phyloP scores from a whole-genome alignment of 2,329 filamentous ascomycete species.

The Monilinia laxa region DNA sequence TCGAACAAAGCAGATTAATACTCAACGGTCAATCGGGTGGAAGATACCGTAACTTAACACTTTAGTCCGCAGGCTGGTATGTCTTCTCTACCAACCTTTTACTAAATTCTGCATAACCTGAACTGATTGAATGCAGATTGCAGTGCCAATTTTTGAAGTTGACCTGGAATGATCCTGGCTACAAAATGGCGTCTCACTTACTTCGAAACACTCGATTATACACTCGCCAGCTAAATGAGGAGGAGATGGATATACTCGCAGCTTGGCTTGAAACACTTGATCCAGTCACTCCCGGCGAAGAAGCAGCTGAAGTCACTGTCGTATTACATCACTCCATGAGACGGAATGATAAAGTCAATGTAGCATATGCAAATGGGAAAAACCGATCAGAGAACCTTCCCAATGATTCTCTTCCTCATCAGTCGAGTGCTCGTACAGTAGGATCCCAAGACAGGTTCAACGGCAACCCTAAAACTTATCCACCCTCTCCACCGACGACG shows the following conservation, averaged over 20 bases:
- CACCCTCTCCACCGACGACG: too few species aligned
- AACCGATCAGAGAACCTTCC: neutral
- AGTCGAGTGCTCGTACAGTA: neutral
- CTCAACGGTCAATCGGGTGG: neutral
- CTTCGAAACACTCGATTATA: conserved; percentile 3
- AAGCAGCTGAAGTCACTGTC: conserved; percentile 6
- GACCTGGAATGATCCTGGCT: neutral
- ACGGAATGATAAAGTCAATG: neutral
- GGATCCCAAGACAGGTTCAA: neutral
- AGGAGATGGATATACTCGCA: conserved; percentile 4
- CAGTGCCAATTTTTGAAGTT: neutral
- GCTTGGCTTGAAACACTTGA: conserved; percentile 5
- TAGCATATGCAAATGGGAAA: neutral
- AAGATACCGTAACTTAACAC: neutral
- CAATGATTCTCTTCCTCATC: neutral
- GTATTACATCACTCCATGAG: neutral
- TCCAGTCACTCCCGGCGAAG: neutral
- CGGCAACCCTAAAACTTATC: neutral
- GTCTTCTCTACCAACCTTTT: neutral
- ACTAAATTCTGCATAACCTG: neutral
- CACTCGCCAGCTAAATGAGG: neutral
- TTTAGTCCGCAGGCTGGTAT: neutral
- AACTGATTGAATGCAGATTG: neutral
- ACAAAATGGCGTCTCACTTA: neutral
- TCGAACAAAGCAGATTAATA: neutral